These are phyloP conservation scores for Globisporangium ultimum DNA, from an alignment of 352 stramenopile genomes.

Conservation along the genomic window DNA sequence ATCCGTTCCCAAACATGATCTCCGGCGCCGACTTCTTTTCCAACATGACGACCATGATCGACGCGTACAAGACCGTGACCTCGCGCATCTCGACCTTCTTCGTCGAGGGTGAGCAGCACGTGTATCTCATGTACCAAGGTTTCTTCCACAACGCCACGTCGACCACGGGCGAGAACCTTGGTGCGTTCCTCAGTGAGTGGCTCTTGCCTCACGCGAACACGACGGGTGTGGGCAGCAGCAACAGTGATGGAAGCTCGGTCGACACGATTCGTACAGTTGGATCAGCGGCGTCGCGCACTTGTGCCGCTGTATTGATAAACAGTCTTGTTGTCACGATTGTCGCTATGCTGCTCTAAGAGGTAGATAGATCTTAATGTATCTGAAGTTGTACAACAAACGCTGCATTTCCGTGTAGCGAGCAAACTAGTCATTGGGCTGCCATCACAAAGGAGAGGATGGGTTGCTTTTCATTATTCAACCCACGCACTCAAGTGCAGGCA, in stretches of 20 bases:
- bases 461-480: too few species aligned
- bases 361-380: background rate
- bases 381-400: too few species aligned
- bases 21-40: constrained; percentile 51
- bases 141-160: constrained; percentile 44
- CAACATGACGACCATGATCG: constrained; percentile 46
- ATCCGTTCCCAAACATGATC: constrained; percentile 54
- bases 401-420: too few species aligned
- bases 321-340: constrained; percentile 13
- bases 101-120: constrained; percentile 42
- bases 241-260: background rate
- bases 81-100: constrained; percentile 50
- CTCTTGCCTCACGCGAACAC: constrained; percentile 16
- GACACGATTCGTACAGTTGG: background rate
- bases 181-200: constrained; percentile 22
- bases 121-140: constrained; percentile 41
- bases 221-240: background rate
- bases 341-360: constrained; percentile 8
- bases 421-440: too few species aligned
- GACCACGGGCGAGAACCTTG: constrained; percentile 27
- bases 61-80: constrained; percentile 47
- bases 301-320: constrained; percentile 2
- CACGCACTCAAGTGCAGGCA: too few species aligned
- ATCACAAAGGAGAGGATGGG: too few species aligned
- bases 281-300: background rate